Conservation (phyloP, 2,329 filamentous ascomycete genomes). For the Domatiomyces catenatus region DNA sequence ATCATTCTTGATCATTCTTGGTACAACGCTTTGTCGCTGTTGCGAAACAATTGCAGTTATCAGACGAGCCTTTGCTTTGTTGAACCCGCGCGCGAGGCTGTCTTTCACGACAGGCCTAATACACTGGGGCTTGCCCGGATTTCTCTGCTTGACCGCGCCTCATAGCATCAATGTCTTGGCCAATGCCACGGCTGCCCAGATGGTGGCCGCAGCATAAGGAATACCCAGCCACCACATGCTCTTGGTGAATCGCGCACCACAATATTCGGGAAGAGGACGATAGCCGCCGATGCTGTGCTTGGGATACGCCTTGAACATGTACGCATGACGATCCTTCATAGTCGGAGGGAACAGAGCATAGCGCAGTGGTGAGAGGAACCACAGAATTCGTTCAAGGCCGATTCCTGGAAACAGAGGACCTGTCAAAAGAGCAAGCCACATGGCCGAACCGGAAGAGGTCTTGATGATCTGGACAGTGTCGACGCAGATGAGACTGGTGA, state of each 20-base stretch:
- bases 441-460: background rate
- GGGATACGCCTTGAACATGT: background rate
- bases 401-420: background rate
- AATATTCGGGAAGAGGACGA: background rate
- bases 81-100: background rate
- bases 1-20: background rate
- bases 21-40: background rate
- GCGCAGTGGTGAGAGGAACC: constrained; percentile 7
- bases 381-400: background rate
- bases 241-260: background rate
- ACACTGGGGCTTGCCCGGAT: too few species aligned
- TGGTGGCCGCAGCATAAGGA: background rate
- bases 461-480: constrained; percentile 1
- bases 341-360: constrained; percentile 12
- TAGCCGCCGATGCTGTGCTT: background rate
- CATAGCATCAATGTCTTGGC: background rate
- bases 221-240: background rate
- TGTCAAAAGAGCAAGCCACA: background rate
- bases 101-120: background rate
- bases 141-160: background rate
- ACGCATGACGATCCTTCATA: constrained; percentile 1
- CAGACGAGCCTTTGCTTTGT: background rate
- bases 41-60: background rate
- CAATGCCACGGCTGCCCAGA: background rate
- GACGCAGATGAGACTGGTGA: constrained; percentile 2